Conservation (phyloP, 352 stramenopile species). For the Elongisporangium undulatum region DNA sequence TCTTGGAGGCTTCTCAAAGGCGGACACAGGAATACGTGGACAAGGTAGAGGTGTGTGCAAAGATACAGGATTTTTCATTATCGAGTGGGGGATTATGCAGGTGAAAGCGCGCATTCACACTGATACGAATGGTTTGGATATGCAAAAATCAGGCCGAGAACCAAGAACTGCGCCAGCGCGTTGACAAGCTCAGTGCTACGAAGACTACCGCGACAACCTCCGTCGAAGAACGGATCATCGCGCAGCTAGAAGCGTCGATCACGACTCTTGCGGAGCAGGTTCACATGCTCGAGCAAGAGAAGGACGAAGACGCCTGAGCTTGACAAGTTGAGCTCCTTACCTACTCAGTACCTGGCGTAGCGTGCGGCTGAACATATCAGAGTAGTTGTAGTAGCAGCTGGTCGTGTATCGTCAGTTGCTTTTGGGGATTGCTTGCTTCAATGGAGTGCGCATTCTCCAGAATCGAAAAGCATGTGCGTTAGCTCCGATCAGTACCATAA, state of each 20-base stretch:
- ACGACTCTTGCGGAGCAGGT: conserved; percentile 38
- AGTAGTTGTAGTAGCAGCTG: background rate
- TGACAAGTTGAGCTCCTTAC: background rate
- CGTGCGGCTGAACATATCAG: background rate
- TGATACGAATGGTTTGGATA: background rate
- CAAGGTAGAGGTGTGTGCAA: conserved; percentile 34
- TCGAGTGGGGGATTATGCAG: background rate
- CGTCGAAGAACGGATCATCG: conserved; percentile 42
- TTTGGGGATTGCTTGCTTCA: background rate
- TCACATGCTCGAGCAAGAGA: conserved; percentile 31
- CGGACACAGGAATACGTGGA: conserved; percentile 27
- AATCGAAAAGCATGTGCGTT: background rate
- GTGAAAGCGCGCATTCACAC: background rate
- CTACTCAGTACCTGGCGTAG: background rate
- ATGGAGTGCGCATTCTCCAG: background rate
- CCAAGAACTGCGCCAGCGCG: conserved; percentile 22
- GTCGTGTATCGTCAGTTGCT: background rate
- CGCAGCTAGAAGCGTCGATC: conserved; percentile 40
- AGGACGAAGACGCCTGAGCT: conserved; percentile 2
- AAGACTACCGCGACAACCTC: background rate
- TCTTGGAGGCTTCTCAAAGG: conserved; percentile 37
- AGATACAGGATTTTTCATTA: background rate
- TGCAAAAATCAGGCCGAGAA: conserved; percentile 27
- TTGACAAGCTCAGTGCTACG: conserved; percentile 10
- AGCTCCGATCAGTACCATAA: background rate